Evolutionary conservation across 257 asterid genomes (phyloP), one percentile per base, ranked within the genome.

Genomic region (Nicotiana noctiflora): DNA sequence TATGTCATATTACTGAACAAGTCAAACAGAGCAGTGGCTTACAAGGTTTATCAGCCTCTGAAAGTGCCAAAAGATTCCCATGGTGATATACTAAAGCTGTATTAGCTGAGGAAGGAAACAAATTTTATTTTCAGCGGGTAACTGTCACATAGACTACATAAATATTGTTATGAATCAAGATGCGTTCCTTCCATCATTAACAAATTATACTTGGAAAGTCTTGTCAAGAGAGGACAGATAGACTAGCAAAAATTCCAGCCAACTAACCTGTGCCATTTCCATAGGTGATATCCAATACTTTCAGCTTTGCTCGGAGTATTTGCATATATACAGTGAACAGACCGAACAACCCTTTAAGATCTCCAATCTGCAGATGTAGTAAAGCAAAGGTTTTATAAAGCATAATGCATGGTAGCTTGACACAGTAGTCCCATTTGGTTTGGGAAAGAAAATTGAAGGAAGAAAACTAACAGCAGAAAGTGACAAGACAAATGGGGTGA

Each of bases 21-120:
- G 68, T 70, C 51, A 77, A 51, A n/a, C 59, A 78, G 61, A 80
- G 75, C 60, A 60, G 82, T 80, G 88, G 77, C 92, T 89, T 90
- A 95, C 99, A 95, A 83, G 99, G 99, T 89, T 95, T 95, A 87
- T 95, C 98, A 37, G 78, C 97, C 88, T 95, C 99, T 40, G 84
- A 80, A 83, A 95, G 99, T 63, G 97, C 99, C 90, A 93, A 84
- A 81, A 95, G 98, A 91, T 93, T 92, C 85, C 96, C 96, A 40
- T 95, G 91, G 87, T 95, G 99, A 88, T 93, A 95, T 82, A 90
- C 74, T 52, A 95, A 81, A 77, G 98, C 98, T 27, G 99, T 95
- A 87, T 95, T 95, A 83, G 94, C 99, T 95, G 96, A 76, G 89
- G 89, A 80, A 80, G 76, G 56, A 87, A 40, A 66, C 77, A 25